These are phyloP conservation scores for Acacia melanoxylon DNA, from an alignment of 306 rosid genomes.

Conservation along the genomic window DNA sequence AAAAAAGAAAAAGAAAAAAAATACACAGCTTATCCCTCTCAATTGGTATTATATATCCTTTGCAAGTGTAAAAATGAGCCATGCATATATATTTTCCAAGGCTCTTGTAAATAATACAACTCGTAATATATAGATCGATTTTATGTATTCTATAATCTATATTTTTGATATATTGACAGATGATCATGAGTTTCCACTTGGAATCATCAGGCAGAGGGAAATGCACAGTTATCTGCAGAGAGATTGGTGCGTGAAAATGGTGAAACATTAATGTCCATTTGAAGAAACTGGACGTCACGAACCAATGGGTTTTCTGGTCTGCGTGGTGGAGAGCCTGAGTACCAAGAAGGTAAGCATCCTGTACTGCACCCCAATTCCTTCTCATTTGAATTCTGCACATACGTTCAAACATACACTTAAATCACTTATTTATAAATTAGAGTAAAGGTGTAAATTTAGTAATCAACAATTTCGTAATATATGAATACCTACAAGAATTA, in stretches of 20 bases:
- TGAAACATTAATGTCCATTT: slow-evolving; percentile 54
- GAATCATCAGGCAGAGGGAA: slow-evolving; percentile 47
- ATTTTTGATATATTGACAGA: not conserved
- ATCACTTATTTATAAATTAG: no score
- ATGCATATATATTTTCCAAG: not conserved
- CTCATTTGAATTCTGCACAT: slow-evolving; percentile 43
- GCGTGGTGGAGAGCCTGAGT: slow-evolving; percentile 75
- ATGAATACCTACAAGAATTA: fast-evolving
- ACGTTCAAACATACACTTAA: no score
- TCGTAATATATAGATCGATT: not conserved
- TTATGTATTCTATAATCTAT: not conserved
- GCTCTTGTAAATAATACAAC: not conserved
- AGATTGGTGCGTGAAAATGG: slow-evolving; percentile 55
- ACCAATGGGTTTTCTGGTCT: slow-evolving; percentile 78
- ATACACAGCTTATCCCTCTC: not conserved
- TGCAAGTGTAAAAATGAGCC: not conserved
- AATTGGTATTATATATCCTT: not conserved
- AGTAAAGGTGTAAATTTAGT: no score
- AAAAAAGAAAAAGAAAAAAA: not conserved
- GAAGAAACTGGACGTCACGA: slow-evolving; percentile 72
- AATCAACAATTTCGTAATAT: no score
- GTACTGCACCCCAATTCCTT: slow-evolving; percentile 46
- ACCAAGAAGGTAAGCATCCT: slow-evolving; percentile 58
- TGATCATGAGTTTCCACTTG: not conserved
- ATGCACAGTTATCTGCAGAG: slow-evolving; percentile 51